Evolutionary conservation across 2,329 filamentous ascomycete genomes (phyloP), one percentile per base, ranked within the genome.

Genomic region (Aureobasidium pullulans): DNA sequence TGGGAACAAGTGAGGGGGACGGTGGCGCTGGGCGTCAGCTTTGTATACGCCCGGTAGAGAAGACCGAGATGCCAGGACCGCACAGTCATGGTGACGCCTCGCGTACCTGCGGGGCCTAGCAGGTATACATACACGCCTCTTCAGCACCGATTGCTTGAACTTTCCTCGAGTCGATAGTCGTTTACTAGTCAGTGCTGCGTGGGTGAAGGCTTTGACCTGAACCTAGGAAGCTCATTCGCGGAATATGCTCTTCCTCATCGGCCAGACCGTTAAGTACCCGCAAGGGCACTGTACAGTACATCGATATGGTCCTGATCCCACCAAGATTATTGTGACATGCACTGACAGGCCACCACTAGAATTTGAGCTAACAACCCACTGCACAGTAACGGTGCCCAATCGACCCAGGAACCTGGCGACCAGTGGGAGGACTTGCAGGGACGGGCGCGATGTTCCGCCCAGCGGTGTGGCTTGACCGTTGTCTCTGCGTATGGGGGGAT

Each of bases 381-480:
- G 52, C 40, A 46, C 28, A 16, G 52, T 46, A 56, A 56, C 52
- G 52, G 52, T 57, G 54, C 43, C 54, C 54, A 57, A 57, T 48
- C 54, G 43, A 39, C 54, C 54, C 54, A 43, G 43, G 54, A 57
- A 57, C 54, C 54, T 57, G 54, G 54, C 54, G 31, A 48, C 44
- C 44, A 48, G 28, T 48, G 9, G n/a, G 13, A 34, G 15, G n/a
- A 48, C 43, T 39, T 42, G 54, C 54, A 36, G 34, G 19, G 43
- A 31, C 23, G 43, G 54, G 34, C 23, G 34, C 23, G 42, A 40
- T 32, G 34, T 57, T 57, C 54, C 54, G 54, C 53, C 53, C 53
- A 57, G 42, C 54, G 54, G 54, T 57, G 54, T 57, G 54, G 54
- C 54, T 57, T 57, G 54, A 57, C 54, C 54, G 54, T 57, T 57